phyloP scores from a whole-genome alignment of 148 eudicot genomes.

The Nepenthes gracilis region DNA sequence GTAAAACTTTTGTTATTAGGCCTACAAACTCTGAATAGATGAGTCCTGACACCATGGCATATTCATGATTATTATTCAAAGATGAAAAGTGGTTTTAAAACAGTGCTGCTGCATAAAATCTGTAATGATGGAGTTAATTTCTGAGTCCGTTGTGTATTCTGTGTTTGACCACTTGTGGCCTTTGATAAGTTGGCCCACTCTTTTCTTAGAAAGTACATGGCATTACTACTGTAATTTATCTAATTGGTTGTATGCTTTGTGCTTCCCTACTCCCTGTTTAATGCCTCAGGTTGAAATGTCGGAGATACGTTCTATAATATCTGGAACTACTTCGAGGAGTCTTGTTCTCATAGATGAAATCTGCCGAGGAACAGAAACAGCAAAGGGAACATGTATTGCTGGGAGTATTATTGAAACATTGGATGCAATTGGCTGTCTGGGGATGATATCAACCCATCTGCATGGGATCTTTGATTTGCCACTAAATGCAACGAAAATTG shows the following conservation, averaged over 20 bases:
- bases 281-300: conserved; percentile 81
- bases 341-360: conserved; percentile 96
- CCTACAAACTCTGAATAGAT: no score
- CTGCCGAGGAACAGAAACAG: conserved; percentile 95
- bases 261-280: background rate
- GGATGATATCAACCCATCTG: conserved; percentile 85
- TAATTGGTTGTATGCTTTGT: background rate
- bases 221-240: background rate
- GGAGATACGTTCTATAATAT: conserved; percentile 72
- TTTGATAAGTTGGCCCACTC: background rate
- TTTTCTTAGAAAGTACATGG: no score
- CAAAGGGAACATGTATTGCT: conserved; percentile 93
- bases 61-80: no score
- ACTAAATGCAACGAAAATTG: conserved; percentile 36
- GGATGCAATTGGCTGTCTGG: conserved; percentile 68
- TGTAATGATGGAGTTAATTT: no score
- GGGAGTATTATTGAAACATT: conserved; percentile 85
- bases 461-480: conserved; percentile 90
- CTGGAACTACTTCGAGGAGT: conserved; percentile 71
- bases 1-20: background rate
- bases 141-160: no score
- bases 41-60: no score
- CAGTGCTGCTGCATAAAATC: no score
- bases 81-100: no score
- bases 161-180: no score